Base-by-base conservation (phyloP, 1,284 basidiomycete species). In the Ustilago curta region DNA sequence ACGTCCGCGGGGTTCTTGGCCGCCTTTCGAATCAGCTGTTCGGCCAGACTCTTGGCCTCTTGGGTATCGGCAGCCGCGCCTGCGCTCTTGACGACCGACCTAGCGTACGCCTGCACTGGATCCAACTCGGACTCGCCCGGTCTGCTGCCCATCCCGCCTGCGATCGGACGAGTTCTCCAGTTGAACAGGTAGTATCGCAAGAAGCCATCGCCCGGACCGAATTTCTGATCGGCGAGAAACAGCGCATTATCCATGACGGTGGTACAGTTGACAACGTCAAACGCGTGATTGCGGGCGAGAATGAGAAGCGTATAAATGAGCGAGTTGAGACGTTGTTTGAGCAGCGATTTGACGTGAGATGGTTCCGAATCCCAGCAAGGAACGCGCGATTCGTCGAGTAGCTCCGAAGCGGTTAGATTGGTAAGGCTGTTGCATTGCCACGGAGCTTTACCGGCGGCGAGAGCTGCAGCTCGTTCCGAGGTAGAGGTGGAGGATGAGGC, bases 211-310 rank as follows among this genome's bases (percentile, higher is more conserved):
- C 95, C 95, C 7, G 88, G 87, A 8, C 94, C 95, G 80, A 97
- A 98, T 92, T 96, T 82, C 19, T 83, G 82, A 19, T 96, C 93
- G 35, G 89, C 86, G 58, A 99, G 84, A 86, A 99, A 91, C 51
- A 89, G 85, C 65, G 90, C 88, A 85, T 97, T 99, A 85, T 99
- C 97, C 91, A 98, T 93, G 65, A 97, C 86, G 9, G 95, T 96
- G 66, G 99, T 86, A 1, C 93, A 93, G 85, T 99, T 99, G 86
- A 99, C 91, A 9, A 99, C 97, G 84, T 99, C 97, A 81, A 99
- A 98, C 51, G 90, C 90, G 49, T 91, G 90, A 51, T 85, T 88
- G 73, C 91, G 89, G 0, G 95, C 94, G 50, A 95, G 86, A 72
- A 93, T 87, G 61, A 97, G 85, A 2, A 92, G 90, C 84, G 96